Base-by-base conservation (phyloP, 768 basidiomycete genomes). In the Phlegmacium glaucopus region DNA sequence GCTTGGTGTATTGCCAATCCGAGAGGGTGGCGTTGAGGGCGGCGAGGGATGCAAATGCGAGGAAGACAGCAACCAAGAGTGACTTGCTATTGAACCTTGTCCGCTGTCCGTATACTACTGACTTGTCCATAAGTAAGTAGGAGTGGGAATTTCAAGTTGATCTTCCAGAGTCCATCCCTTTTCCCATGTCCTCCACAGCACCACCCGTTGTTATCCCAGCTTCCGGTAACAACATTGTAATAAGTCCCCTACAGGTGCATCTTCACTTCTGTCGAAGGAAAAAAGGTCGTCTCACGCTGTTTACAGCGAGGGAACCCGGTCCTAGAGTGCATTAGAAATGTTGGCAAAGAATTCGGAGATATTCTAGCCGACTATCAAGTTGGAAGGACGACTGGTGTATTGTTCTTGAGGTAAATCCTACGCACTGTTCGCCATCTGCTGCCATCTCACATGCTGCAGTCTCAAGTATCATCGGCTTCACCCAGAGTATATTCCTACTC, bases 281-380 rank as follows among this genome's bases (percentile, higher is more conserved):
- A 9, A 18, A 25, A 12, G 6, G 16, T n/a, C 18, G 2, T 28
- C 16, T 29, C 45, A 51, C 51, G n/a, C 25, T 17, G 35, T 38
- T 17, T 8, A 36, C 57, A 96, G 87, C 76, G 91, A 49, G 81
- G 87, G 16, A 99, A 99, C 61, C 90, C 90, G 0, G 73, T 97
- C n/a, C 77, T 97, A 15, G 83, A 90, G 59, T 78, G 77, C 55
- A 87, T 98, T 44, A 80, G 85, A 51, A 90, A 91, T 67, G 88
- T 96, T 2, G 82, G 88, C 2, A 94, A 93, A 67, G 94, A 98
- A 63, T 96, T 91, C 58, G 90, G 90, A 0, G 94, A 98, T 60
- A 94, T 98, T 50, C 75, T 87, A 13, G 83, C 87, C 17, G 96
- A 99, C 66, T 99, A 90, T 64, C 94, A 97, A 64, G 94, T 99